Percentiles rank a stretch among this genome's conserved stretches.
Evolutionary conservation across 495 filamentous ascomycete species (phyloP).

Genomic region (Neurospora africana): DNA sequence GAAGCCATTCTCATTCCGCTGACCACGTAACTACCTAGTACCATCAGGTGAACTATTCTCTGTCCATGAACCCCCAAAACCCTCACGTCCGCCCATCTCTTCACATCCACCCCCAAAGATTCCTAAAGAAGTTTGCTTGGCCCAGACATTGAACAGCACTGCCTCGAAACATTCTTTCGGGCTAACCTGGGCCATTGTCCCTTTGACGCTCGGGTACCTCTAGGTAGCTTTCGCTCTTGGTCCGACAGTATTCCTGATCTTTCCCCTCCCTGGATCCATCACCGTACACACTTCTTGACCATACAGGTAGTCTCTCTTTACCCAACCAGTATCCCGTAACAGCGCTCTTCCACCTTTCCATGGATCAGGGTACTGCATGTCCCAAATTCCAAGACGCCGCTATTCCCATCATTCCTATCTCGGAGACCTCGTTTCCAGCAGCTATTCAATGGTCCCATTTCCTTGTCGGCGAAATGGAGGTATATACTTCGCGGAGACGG

Average conservation of each 20-base stretch:
- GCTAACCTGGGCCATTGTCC: neutral
- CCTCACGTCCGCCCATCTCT: neutral
- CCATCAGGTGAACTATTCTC: neutral
- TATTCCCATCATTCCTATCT: neutral
- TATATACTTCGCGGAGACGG: neutral
- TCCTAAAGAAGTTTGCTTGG: neutral
- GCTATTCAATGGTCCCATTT: neutral
- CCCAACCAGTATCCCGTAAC: neutral
- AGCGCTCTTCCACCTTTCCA: neutral
- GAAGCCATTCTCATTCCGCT: neutral
- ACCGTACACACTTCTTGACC: neutral
- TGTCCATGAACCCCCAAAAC: neutral
- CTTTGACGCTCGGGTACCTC: neutral
- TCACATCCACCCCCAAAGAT: neutral
- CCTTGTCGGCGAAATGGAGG: neutral
- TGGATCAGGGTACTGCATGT: neutral
- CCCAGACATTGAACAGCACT: neutral
- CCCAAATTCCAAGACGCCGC: neutral
- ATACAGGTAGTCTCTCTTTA: neutral
- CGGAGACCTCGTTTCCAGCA: neutral
- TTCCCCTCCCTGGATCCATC: neutral
- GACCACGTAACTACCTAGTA: neutral
- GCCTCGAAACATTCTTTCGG: neutral
- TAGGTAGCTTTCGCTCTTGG: neutral
- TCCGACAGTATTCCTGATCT: neutral